These are phyloP conservation scores for Mucor mucedo DNA, from an alignment of 371 early-diverging fungal species.

Conservation along the genomic window DNA sequence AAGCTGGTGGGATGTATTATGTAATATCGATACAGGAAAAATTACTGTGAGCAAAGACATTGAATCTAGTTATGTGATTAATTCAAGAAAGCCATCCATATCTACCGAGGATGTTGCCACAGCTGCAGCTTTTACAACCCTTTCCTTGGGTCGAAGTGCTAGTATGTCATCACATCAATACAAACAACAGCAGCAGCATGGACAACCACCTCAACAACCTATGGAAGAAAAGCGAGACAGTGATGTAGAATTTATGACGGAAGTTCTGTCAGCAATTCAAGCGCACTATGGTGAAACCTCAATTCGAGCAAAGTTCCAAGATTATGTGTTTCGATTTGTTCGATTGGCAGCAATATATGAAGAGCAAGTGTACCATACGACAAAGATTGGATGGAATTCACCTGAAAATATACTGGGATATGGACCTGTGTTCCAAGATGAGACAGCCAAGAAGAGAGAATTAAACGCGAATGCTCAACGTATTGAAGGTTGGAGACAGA, in stretches of 20 bases:
- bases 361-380: conserved; percentile 67
- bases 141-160: conserved; percentile 22
- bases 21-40: conserved; percentile 90
- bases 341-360: conserved; percentile 83
- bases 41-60: conserved; percentile 88
- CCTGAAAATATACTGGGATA: conserved; percentile 61
- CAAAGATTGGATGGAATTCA: conserved; percentile 59
- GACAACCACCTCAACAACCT: conserved; percentile 2
- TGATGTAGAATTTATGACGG: conserved; percentile 60
- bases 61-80: conserved; percentile 9
- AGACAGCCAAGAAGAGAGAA: conserved; percentile 64
- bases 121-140: conserved; percentile 23
- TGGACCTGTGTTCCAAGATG: conserved; percentile 77
- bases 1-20: conserved; percentile 95
- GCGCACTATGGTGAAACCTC: conserved; percentile 86
- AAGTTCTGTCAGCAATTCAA: conserved; percentile 78
- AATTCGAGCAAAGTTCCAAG: conserved; percentile 87
- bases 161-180: conserved; percentile 18
- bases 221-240: conserved; percentile 32
- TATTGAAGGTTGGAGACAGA: conserved; percentile 87
- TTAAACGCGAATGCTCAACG: conserved; percentile 70
- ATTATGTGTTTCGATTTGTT: conserved; percentile 84
- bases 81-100: conserved; percentile 27
- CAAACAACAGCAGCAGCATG: conserved; percentile 15
- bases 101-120: conserved; percentile 12